A percentile compares a stretch with the other conserved stretches of the same genome.
Conservation (phyloP, 2,329 filamentous ascomycete species). For the Polytolypa hystricis region DNA sequence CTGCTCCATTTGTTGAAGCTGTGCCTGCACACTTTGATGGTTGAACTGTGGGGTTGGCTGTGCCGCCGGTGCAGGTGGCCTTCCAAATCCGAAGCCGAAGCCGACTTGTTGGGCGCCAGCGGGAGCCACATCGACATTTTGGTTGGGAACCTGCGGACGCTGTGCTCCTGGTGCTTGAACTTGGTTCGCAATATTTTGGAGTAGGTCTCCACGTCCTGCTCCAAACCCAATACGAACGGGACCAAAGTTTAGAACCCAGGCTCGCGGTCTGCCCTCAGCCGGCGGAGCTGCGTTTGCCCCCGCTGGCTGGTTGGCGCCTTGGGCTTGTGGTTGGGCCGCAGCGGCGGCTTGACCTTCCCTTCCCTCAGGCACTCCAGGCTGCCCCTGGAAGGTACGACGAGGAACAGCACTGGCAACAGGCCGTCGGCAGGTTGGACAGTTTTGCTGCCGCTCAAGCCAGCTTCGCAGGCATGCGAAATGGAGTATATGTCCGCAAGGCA, state of each 20-base stretch:
- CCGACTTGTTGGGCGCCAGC: slow-evolving; percentile 27
- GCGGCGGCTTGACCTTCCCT: slow-evolving; percentile 12
- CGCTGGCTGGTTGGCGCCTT: slow-evolving; percentile 28
- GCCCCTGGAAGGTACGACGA: slow-evolving; percentile 21
- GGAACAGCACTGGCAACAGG: slow-evolving; percentile 52
- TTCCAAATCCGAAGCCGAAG: slow-evolving; percentile 32
- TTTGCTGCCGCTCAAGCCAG: slow-evolving; percentile 95
- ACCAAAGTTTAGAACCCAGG: slow-evolving; percentile 60
- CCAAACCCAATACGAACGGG: slow-evolving; percentile 63
- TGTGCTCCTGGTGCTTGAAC: slow-evolving; percentile 36
- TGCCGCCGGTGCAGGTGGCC: slow-evolving; percentile 16
- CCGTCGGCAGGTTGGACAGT: slow-evolving; percentile 85
- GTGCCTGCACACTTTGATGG: slow-evolving; percentile 37
- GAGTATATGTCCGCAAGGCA: slow-evolving; percentile 90
- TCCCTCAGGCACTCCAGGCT: slow-evolving; percentile 2
- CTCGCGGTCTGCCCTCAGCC: slow-evolving; percentile 33
- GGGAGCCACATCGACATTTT: slow-evolving; percentile 11
- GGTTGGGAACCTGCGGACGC: slow-evolving; percentile 23
- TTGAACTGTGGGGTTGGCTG: slow-evolving; percentile 14
- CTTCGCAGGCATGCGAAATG: slow-evolving; percentile 91
- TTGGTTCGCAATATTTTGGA: slow-evolving; percentile 56
- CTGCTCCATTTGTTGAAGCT: slow-evolving; percentile 56
- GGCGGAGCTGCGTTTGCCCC: slow-evolving; percentile 26
- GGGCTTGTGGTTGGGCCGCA: slow-evolving; percentile 20
- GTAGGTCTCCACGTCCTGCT: slow-evolving; percentile 47